Conservation (phyloP, 176 grass and related monocot species). For the Saccharum spontaneum region DNA sequence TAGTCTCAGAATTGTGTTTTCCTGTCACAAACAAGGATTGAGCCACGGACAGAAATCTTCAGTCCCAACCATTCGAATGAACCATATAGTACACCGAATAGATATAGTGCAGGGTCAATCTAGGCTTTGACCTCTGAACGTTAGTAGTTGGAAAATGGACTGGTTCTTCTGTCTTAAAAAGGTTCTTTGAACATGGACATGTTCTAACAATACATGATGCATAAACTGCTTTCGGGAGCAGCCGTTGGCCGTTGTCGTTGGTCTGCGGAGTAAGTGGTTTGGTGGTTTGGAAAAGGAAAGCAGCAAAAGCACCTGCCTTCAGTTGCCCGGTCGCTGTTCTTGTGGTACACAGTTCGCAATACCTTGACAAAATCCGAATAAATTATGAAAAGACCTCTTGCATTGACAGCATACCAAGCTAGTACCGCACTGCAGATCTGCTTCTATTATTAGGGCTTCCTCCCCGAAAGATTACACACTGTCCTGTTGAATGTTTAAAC, state of each 20-base stretch:
- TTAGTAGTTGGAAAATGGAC: neutral
- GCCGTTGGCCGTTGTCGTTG: conserved; percentile 7
- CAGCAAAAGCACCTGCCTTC: conserved; percentile 31
- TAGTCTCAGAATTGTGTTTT: neutral
- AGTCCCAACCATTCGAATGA: neutral
- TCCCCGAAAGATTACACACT: too few species aligned
- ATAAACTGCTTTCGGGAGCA: neutral
- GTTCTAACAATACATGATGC: neutral
- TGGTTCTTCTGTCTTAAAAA: neutral
- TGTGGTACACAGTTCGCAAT: conserved; percentile 11
- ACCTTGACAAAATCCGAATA: neutral
- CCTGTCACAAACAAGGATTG: neutral
- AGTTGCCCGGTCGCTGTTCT: conserved; percentile 21
- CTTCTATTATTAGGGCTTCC: neutral
- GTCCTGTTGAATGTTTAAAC: too few species aligned
- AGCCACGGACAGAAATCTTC: neutral
- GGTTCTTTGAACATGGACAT: conserved; percentile 30
- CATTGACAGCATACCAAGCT: neutral
- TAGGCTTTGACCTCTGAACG: conserved; percentile 16
- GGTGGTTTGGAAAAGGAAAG: neutral
- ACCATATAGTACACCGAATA: neutral
- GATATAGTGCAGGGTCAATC: neutral
- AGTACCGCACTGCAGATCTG: neutral
- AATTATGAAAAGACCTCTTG: neutral
- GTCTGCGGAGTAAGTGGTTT: neutral